These are phyloP conservation scores for Protea cynaroides DNA, from an alignment of 164 flowering plant genomes.

Conservation along the genomic window DNA sequence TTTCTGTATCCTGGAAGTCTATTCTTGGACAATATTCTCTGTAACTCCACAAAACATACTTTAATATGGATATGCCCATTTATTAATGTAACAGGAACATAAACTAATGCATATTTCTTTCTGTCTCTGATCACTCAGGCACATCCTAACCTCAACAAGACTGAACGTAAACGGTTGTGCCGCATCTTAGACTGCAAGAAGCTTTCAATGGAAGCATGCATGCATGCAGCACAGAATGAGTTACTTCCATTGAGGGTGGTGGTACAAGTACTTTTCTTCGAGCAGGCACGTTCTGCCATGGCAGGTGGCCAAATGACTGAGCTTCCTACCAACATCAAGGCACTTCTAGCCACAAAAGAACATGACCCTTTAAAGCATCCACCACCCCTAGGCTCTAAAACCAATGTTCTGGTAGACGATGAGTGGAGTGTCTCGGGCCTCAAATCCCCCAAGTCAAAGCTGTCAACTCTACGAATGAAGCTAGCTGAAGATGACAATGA, in stretches of 20 bases:
- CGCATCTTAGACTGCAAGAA: conserved; percentile 88
- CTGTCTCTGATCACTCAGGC: conserved; percentile 32
- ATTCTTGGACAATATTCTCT: background rate
- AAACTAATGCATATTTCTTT: conserved; percentile 2
- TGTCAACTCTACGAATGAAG: conserved; percentile 68
- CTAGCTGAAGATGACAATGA: conserved; percentile 67
- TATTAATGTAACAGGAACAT: background rate
- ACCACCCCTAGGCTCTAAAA: conserved; percentile 27
- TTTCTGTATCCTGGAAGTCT: background rate
- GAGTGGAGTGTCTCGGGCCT: conserved; percentile 76
- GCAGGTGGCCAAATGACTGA: conserved; percentile 59
- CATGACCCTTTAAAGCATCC: conserved; percentile 37
- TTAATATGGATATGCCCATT: background rate
- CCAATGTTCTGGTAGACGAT: conserved; percentile 43
- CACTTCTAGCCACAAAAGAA: conserved; percentile 48
- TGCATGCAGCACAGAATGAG: conserved; percentile 96
- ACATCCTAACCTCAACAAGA: conserved; percentile 76
- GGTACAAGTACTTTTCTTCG: conserved; percentile 93
- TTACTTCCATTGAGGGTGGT: conserved; percentile 85
- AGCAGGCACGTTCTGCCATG: conserved; percentile 73
- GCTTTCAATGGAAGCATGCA: conserved; percentile 82
- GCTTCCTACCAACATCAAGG: conserved; percentile 69
- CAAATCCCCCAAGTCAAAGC: conserved; percentile 57
- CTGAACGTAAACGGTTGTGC: conserved; percentile 81
- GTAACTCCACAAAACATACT: background rate